Percentiles rank a stretch among this genome's conserved stretches.
phyloP scores from a whole-genome alignment of 352 stramenopile genomes.

The Phytophthora kernoviae region DNA sequence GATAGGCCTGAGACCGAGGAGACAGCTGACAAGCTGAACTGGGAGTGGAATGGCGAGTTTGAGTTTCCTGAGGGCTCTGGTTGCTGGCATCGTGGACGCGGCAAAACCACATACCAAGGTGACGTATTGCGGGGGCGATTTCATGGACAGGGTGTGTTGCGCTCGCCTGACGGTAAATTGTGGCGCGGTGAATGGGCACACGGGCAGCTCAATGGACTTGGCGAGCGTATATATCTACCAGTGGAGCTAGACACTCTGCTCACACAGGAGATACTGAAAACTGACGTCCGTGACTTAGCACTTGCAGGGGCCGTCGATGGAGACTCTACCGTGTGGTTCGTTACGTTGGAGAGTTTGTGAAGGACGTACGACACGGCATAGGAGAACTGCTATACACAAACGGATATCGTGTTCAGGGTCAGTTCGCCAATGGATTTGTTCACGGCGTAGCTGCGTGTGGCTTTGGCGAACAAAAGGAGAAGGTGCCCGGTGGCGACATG shows the following conservation, averaged over 20 bases:
- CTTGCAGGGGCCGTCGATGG: constrained; percentile 9
- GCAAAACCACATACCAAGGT: constrained; percentile 61
- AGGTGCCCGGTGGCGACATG: constrained; percentile 32
- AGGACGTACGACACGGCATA: constrained; percentile 53
- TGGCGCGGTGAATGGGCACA: constrained; percentile 59
- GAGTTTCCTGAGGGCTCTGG: constrained; percentile 68
- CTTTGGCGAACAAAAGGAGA: constrained; percentile 37
- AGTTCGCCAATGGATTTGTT: constrained; percentile 53
- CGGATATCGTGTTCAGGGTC: constrained; percentile 49
- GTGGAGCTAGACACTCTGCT: constrained; percentile 46
- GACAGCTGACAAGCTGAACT: constrained; percentile 5
- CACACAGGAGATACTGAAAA: constrained; percentile 37
- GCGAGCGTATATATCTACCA: constrained; percentile 58
- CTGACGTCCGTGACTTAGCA: constrained; percentile 6
- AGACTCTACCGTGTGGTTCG: constrained; percentile 58
- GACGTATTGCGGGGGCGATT: constrained; percentile 59
- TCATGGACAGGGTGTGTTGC: constrained; percentile 59
- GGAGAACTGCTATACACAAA: constrained; percentile 62
- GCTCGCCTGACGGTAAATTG: constrained; percentile 57
- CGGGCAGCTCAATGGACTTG: constrained; percentile 54
- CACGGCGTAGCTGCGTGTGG: constrained; percentile 49
- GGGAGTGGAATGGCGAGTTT: constrained; percentile 61
- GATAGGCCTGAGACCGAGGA: constrained; percentile 2
- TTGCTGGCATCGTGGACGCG: constrained; percentile 63
- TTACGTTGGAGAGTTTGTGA: constrained; percentile 59